Evolutionary conservation across 2,329 filamentous ascomycete species (phyloP).

Genomic region (Fusarium sp.): DNA sequence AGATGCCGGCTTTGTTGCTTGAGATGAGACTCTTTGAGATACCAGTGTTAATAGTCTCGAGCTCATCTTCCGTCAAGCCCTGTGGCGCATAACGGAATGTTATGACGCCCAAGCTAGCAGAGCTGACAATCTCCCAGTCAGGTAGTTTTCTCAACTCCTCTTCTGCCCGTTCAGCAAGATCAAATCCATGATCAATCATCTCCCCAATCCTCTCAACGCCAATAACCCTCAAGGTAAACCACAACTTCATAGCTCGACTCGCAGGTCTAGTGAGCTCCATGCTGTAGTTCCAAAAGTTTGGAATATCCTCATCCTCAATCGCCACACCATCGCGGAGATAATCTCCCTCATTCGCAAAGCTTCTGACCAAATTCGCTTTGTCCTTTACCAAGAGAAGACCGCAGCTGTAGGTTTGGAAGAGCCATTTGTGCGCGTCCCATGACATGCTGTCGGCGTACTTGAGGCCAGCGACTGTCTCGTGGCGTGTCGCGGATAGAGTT

Average conservation of each 20-base stretch:
- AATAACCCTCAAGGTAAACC: slow-evolving; percentile 39
- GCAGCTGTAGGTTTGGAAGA: slow-evolving; percentile 42
- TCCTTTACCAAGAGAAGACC: slow-evolving; percentile 35
- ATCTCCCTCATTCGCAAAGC: slow-evolving; percentile 38
- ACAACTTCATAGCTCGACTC: slow-evolving; percentile 38
- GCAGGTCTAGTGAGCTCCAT: slow-evolving; percentile 40
- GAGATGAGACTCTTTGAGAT: slow-evolving; percentile 13
- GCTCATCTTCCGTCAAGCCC: not conserved
- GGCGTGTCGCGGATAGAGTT: slow-evolving; percentile 22
- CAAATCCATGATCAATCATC: slow-evolving; percentile 41
- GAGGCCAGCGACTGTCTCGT: slow-evolving; percentile 14
- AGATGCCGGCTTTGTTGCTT: not conserved
- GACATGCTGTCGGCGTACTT: slow-evolving; percentile 38
- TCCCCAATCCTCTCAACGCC: slow-evolving; percentile 34
- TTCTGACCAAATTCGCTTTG: slow-evolving; percentile 27
- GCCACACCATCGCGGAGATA: slow-evolving; percentile 39
- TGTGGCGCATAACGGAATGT: slow-evolving; percentile 34
- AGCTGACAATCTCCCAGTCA: slow-evolving; percentile 38
- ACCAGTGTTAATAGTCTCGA: not conserved
- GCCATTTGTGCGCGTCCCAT: slow-evolving; percentile 45
- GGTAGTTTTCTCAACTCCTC: slow-evolving; percentile 17
- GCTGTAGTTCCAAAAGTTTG: slow-evolving; percentile 43
- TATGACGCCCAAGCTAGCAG: slow-evolving; percentile 34
- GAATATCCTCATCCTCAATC: slow-evolving; percentile 37
- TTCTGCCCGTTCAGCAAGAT: slow-evolving; percentile 35